phyloP scores from a whole-genome alignment of 331 rosid species.

The Cydonia oblonga region DNA sequence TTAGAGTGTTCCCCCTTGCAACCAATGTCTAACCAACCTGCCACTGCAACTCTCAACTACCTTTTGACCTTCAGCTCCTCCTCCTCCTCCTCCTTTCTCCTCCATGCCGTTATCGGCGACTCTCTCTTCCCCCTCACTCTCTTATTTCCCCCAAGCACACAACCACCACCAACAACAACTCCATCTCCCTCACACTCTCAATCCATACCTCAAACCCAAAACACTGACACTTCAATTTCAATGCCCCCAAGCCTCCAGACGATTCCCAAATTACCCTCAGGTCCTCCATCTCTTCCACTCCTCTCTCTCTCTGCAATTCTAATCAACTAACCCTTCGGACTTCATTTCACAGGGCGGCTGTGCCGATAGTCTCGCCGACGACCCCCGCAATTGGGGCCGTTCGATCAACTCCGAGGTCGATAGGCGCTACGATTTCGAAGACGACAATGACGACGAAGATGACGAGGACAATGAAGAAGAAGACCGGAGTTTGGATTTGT shows the following conservation, averaged over 20 bases:
- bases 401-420: constrained; percentile 27
- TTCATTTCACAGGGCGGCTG: constrained; percentile 7
- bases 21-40: not conserved
- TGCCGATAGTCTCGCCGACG: constrained; percentile 22
- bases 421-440: constrained; percentile 5
- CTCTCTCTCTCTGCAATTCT: not conserved
- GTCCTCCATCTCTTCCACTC: constrained; percentile 7
- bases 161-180: not conserved
- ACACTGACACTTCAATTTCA: constrained; percentile 2
- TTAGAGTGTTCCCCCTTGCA: too few relatives aligned
- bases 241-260: constrained; percentile 26
- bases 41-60: not conserved
- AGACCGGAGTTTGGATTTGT: constrained; percentile 63
- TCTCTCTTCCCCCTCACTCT: not conserved
- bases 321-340: not conserved
- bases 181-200: not conserved
- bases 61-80: too few relatives aligned
- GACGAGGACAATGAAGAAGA: constrained; percentile 38
- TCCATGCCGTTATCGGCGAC: constrained; percentile 29
- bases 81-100: not conserved
- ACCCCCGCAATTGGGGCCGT: constrained; percentile 48
- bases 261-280: constrained; percentile 28
- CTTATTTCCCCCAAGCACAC: constrained; percentile 1
- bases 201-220: constrained; percentile 10
- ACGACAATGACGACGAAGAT: constrained; percentile 17